Percentiles rank a stretch among this genome's conserved stretches.
phyloP scores from a whole-genome alignment of 2,329 filamentous ascomycete genomes.

The Chalaropsis thielavioides region DNA sequence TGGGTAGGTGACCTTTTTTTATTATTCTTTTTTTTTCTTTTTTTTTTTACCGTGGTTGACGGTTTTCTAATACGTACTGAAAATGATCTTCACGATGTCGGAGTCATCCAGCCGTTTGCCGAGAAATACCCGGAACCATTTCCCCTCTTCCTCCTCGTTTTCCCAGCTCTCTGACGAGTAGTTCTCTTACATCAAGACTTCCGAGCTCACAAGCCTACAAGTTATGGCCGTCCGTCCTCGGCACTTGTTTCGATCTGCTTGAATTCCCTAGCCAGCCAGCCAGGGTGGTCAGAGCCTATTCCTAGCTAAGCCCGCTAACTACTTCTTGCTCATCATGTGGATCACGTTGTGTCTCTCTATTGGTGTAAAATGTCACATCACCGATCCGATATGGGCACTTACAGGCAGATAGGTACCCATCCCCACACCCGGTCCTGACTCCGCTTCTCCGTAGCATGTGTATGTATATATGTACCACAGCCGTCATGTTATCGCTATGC shows the following conservation, averaged over 20 bases:
- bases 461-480: not conserved
- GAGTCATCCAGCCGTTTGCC: slow-evolving; percentile 1
- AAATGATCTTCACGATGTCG: not conserved
- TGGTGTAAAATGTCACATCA: not conserved
- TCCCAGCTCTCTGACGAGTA: not conserved
- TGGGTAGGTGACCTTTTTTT: not conserved
- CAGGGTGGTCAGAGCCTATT: not conserved
- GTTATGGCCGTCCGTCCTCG: not conserved
- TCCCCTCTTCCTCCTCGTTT: not conserved
- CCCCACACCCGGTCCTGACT: slow-evolving; percentile 5
- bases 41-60: not conserved
- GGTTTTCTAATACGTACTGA: not conserved
- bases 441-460: slow-evolving; percentile 4
- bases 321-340: not conserved
- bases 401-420: not conserved
- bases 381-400: not conserved
- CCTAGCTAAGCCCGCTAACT: not conserved
- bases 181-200: not conserved
- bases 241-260: not conserved
- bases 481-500: not conserved
- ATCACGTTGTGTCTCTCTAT: not conserved
- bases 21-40: not conserved
- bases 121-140: not conserved
- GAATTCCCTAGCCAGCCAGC: not conserved
- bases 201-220: not conserved